Evolutionary conservation across 768 basidiomycete species (phyloP).

Genomic region (Jaapia argillacea): DNA sequence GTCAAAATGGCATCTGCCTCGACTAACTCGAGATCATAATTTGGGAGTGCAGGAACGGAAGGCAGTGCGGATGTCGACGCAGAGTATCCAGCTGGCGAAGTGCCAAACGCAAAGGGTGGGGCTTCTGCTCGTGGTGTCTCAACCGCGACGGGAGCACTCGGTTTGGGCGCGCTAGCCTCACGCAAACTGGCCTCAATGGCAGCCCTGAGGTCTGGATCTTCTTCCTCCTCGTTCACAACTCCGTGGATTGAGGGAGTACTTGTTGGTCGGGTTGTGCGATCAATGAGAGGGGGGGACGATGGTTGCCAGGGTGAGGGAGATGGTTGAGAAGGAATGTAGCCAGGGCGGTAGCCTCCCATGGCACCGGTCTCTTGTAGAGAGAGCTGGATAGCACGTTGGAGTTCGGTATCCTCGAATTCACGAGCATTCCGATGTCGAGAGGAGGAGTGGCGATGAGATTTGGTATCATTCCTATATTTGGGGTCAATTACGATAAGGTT

Average conservation of each 20-base stretch:
- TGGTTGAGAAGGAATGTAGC: conserved; percentile 62
- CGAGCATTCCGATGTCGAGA: conserved; percentile 46
- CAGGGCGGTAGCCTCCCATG: conserved; percentile 40
- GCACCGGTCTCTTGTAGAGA: conserved; percentile 71
- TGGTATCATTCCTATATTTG: conserved; percentile 38
- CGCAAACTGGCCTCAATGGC: conserved; percentile 92
- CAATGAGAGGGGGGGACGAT: conserved; percentile 59
- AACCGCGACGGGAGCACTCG: conserved; percentile 64
- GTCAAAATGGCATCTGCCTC: conserved; percentile 85
- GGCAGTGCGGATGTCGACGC: conserved; percentile 34
- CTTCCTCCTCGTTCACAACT: conserved; percentile 60
- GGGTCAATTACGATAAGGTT: background rate
- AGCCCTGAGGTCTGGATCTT: conserved; percentile 85
- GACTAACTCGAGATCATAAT: conserved; percentile 69
- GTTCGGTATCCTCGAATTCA: conserved; percentile 72
- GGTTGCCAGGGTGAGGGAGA: conserved; percentile 42
- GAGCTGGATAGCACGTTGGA: conserved; percentile 88
- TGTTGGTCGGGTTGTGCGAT: conserved; percentile 41
- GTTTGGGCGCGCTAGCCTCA: conserved; percentile 71
- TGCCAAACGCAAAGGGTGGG: conserved; percentile 20
- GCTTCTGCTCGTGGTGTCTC: conserved; percentile 40
- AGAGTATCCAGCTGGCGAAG: conserved; percentile 26
- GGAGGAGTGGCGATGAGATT: conserved; percentile 43
- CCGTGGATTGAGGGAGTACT: conserved; percentile 11
- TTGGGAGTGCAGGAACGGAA: conserved; percentile 47